phyloP scores from a whole-genome alignment of 192 early-diverging fungal species.

The Coemansia nantahalensis region DNA sequence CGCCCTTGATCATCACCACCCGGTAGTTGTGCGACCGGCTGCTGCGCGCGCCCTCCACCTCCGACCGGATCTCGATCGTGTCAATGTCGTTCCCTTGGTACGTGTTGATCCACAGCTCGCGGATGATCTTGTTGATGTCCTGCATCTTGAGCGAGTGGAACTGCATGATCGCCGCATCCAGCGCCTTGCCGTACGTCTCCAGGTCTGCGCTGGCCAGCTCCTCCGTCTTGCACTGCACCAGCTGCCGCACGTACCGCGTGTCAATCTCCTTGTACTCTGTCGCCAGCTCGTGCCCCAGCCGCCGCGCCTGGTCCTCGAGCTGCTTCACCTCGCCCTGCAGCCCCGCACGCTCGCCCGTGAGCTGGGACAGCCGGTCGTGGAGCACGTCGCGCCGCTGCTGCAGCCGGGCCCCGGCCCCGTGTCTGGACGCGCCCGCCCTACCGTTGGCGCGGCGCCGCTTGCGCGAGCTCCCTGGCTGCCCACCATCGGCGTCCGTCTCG shows the following conservation, averaged over 20 bases:
- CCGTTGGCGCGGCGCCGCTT: constrained; percentile 26
- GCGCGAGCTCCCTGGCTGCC: constrained; percentile 9
- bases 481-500: constrained; percentile 6
- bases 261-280: constrained; percentile 79
- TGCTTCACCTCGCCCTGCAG: constrained; percentile 80
- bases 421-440: constrained; percentile 9
- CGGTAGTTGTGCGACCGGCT: constrained; percentile 87
- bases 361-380: constrained; percentile 33
- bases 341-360: constrained; percentile 45
- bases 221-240: constrained; percentile 71
- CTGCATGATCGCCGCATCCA: constrained; percentile 83
- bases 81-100: constrained; percentile 98
- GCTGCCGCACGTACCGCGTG: constrained; percentile 61
- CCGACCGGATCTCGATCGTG: constrained; percentile 91
- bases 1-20: constrained; percentile 91
- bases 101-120: constrained; percentile 94
- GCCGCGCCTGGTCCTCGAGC: constrained; percentile 68
- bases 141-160: constrained; percentile 95
- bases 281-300: constrained; percentile 60
- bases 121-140: constrained; percentile 95
- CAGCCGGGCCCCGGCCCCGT: constrained; percentile 27
- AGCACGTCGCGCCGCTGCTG: constrained; percentile 38
- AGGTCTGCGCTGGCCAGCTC: constrained; percentile 80
- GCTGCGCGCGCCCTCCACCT: constrained; percentile 67
- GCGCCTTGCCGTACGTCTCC: constrained; percentile 78